These are phyloP conservation scores for Tylopilus balloui DNA, from an alignment of 768 basidiomycete species.

Conservation along the genomic window DNA sequence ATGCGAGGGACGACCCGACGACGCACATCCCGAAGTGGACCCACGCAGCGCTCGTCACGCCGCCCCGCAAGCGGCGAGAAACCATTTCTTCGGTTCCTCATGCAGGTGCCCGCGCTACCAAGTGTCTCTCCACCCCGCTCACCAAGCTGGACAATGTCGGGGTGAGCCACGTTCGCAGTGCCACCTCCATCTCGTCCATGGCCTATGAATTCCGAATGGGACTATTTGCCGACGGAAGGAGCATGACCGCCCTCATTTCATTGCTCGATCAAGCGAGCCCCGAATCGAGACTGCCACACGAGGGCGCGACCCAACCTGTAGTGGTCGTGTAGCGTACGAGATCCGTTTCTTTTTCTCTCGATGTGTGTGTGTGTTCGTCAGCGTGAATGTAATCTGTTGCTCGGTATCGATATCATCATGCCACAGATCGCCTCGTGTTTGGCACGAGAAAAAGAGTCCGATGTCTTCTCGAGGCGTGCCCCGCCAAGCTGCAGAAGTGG, in stretches of 20 bases:
- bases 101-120: constrained; percentile 1
- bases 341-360: neutral
- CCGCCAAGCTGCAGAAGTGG: too few species aligned
- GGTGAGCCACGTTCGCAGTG: constrained; percentile 10
- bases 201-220: constrained; percentile 25
- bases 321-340: too few species aligned
- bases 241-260: constrained; percentile 24
- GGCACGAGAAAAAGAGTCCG: too few species aligned
- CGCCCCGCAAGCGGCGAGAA: constrained; percentile 13
- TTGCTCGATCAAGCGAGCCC: constrained; percentile 27
- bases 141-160: constrained; percentile 13
- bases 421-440: too few species aligned
- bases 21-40: neutral
- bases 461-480: too few species aligned
- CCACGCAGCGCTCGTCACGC: neutral
- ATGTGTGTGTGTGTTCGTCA: neutral
- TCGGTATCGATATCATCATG: too few species aligned
- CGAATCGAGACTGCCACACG: neutral
- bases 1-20: neutral
- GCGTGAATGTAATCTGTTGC: neutral
- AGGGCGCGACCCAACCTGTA: neutral
- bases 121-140: constrained; percentile 18
- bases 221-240: constrained; percentile 23
- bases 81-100: constrained; percentile 9
- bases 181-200: constrained; percentile 26